Evolutionary conservation across 2,329 filamentous ascomycete genomes (phyloP).

Genomic region (Endoconidiophora laricicola): DNA sequence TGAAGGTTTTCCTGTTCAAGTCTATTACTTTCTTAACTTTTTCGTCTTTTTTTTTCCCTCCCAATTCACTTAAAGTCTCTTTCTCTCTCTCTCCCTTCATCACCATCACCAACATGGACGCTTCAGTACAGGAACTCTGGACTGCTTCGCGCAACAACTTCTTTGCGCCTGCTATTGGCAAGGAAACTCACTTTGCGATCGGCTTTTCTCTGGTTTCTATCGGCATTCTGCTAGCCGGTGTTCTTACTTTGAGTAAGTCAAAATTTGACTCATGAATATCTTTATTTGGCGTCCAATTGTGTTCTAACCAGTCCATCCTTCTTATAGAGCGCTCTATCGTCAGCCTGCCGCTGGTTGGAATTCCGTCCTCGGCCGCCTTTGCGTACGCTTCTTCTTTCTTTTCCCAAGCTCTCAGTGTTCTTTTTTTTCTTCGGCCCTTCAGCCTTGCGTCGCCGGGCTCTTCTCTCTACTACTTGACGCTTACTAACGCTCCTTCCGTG

Average conservation of each 20-base stretch:
- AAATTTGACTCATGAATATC: background rate
- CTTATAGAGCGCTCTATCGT: constrained; percentile 58
- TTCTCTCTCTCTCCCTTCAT: background rate
- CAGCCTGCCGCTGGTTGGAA: constrained; percentile 59
- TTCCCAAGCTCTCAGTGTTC: background rate
- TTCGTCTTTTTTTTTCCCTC: background rate
- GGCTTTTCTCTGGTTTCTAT: constrained; percentile 59
- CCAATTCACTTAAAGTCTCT: background rate
- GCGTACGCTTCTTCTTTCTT: constrained; percentile 44
- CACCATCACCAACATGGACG: constrained; percentile 40
- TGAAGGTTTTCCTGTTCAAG: background rate
- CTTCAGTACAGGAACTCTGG: constrained; percentile 79
- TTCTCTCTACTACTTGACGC: background rate
- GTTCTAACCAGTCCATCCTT: background rate
- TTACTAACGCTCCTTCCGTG: constrained; percentile 1
- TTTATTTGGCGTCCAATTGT: background rate
- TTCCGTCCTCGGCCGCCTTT: constrained; percentile 77
- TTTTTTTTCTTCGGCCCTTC: background rate
- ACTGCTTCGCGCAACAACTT: constrained; percentile 78
- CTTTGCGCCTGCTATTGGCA: constrained; percentile 64
- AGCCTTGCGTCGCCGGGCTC: background rate
- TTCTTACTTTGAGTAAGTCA: constrained; percentile 70
- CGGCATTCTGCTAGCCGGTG: constrained; percentile 55
- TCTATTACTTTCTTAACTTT: background rate
- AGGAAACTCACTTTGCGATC: constrained; percentile 68